These are phyloP conservation scores for Aspergillaceae sp. DNA, from an alignment of 2,329 filamentous ascomycete genomes.

Conservation along the genomic window DNA sequence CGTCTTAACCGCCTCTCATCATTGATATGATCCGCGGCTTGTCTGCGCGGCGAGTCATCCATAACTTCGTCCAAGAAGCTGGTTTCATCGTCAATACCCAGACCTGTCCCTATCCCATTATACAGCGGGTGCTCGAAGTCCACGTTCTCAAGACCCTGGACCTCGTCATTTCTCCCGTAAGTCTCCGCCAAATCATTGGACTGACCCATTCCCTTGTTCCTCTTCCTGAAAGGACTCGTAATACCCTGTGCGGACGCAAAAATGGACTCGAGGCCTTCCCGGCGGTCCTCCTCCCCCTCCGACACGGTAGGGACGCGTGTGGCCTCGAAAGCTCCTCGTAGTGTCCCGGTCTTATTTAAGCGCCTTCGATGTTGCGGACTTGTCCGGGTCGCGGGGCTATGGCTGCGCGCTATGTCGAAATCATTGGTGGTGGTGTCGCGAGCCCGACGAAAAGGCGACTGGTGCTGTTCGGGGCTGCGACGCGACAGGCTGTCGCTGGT, in stretches of 20 bases:
- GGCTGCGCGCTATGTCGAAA: background rate
- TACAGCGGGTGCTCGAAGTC: too few species aligned
- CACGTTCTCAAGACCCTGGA: too few species aligned
- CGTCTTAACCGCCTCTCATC: conserved; percentile 33
- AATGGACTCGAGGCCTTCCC: conserved; percentile 2
- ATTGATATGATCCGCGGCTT: conserved; percentile 25
- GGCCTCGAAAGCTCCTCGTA: conserved; percentile 33
- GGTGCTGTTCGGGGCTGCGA: conserved; percentile 19
- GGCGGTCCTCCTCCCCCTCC: conserved; percentile 5
- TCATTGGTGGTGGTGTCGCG: conserved; percentile 6
- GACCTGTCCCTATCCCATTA: too few species aligned
- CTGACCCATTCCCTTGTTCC: background rate
- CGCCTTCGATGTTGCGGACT: conserved; percentile 22
- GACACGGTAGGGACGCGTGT: conserved; percentile 20
- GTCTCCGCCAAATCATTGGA: too few species aligned
- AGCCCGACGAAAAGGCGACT: conserved; percentile 26
- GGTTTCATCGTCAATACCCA: conserved; percentile 3
- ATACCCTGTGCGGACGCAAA: conserved; percentile 11
- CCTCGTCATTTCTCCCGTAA: too few species aligned
- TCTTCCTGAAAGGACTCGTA: conserved; percentile 24
- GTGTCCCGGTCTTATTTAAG: conserved; percentile 29
- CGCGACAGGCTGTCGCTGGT: conserved; percentile 21
- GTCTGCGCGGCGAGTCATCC: conserved; percentile 27
- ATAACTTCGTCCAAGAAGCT: conserved; percentile 27
- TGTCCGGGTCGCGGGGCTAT: conserved; percentile 16